Evolutionary conservation across 2,329 filamentous ascomycete genomes (phyloP).

Genomic region (Pseudodiploospora longispora): DNA sequence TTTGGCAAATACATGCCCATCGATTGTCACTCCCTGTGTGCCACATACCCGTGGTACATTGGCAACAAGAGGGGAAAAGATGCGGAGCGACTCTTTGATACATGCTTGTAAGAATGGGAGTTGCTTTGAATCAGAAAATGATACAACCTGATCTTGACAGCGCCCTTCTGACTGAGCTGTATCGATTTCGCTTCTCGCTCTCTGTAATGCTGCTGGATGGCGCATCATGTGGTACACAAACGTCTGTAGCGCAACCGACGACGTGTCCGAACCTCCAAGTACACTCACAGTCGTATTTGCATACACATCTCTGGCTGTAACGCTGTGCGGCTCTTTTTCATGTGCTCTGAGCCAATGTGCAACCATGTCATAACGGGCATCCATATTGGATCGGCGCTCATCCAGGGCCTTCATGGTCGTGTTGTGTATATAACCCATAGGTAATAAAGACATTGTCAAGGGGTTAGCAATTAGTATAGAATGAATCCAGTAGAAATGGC

Average conservation of each 20-base stretch:
- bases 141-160: constrained; percentile 6
- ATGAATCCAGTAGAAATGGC: constrained; percentile 18
- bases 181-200: constrained; percentile 7
- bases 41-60: neutral
- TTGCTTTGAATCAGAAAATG: constrained; percentile 16
- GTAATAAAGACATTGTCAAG: constrained; percentile 17
- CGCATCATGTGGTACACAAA: constrained; percentile 11
- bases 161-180: constrained; percentile 1
- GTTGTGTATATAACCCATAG: constrained; percentile 19
- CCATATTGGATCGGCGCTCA: constrained; percentile 14
- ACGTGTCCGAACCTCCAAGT: constrained; percentile 8
- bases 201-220: constrained; percentile 5
- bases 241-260: constrained; percentile 8
- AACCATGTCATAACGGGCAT: constrained; percentile 16
- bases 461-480: constrained; percentile 19
- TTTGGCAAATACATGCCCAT: too few relatives aligned
- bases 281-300: constrained; percentile 5
- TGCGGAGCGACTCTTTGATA: too few relatives aligned
- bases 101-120: too few relatives aligned
- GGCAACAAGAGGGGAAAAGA: too few relatives aligned
- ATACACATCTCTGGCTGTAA: constrained; percentile 10
- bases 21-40: too few relatives aligned
- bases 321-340: constrained; percentile 9
- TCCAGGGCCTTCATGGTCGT: constrained; percentile 16
- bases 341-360: constrained; percentile 18